Evolutionary conservation across 805 yeast species (phyloP).

Genomic region (Myxozyma vanderwaltii): DNA sequence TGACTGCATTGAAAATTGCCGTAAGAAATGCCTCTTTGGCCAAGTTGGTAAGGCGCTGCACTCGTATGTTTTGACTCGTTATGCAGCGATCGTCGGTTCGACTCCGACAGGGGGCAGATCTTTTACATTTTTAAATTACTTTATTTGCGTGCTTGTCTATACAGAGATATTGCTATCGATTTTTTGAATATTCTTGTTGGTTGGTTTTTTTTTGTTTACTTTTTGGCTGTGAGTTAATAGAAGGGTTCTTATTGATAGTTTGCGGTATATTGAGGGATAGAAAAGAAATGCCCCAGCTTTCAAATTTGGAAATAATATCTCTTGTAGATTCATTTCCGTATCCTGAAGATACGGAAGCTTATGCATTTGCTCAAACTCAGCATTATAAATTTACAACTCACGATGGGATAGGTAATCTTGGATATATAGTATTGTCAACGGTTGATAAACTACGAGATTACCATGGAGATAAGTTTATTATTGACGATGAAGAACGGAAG

Average conservation of each 20-base stretch:
- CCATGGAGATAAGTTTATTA: conserved; percentile 30
- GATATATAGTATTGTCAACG: conserved; percentile 37
- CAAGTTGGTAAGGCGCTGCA: conserved; percentile 36
- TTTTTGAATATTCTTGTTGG: too few species aligned
- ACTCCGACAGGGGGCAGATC: conserved; percentile 35
- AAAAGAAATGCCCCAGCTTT: conserved; percentile 14
- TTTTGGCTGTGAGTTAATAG: background rate
- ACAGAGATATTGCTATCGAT: background rate
- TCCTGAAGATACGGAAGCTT: background rate
- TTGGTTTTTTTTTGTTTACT: too few species aligned
- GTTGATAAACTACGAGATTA: conserved; percentile 30
- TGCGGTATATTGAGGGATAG: too few species aligned
- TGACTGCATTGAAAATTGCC: background rate
- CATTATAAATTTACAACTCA: conserved; percentile 38
- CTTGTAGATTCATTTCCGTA: conserved; percentile 30
- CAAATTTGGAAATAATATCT: conserved; percentile 24
- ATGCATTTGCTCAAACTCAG: background rate
- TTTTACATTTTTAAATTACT: background rate
- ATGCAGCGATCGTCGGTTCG: conserved; percentile 36
- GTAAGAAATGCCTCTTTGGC: conserved; percentile 31
- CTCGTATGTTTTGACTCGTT: conserved; percentile 19
- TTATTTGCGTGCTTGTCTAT: background rate
- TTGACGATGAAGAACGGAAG: conserved; percentile 36
- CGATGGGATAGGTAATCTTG: conserved; percentile 35
- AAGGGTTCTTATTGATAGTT: too few species aligned